These are phyloP conservation scores for Neonectria ditissima DNA, from an alignment of 2,329 filamentous ascomycete genomes.

Conservation along the genomic window DNA sequence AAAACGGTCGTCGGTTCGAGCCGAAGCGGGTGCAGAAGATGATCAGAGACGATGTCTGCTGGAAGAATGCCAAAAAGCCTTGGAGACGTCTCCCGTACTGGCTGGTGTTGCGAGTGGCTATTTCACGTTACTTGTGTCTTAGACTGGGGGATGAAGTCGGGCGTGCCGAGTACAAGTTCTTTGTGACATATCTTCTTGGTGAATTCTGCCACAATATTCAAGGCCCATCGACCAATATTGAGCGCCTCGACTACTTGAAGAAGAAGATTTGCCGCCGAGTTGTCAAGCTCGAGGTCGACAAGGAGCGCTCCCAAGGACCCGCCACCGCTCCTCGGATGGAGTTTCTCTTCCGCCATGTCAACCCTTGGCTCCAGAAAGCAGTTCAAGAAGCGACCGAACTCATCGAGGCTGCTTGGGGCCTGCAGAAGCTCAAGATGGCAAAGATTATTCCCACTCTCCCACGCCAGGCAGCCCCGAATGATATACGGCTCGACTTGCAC, in stretches of 20 bases:
- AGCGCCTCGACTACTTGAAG: constrained; percentile 38
- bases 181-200: constrained; percentile 62
- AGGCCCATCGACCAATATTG: constrained; percentile 21
- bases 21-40: constrained; percentile 63
- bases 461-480: constrained; percentile 28
- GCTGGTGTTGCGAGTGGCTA: constrained; percentile 70
- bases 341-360: constrained; percentile 32
- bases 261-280: constrained; percentile 43
- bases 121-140: constrained; percentile 64
- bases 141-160: constrained; percentile 43
- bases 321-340: constrained; percentile 25
- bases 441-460: constrained; percentile 40
- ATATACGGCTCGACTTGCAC: constrained; percentile 34
- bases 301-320: constrained; percentile 22
- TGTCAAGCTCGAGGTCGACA: constrained; percentile 42
- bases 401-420: constrained; percentile 35
- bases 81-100: constrained; percentile 75
- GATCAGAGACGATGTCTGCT: constrained; percentile 71
- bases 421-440: constrained; percentile 35
- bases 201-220: constrained; percentile 57
- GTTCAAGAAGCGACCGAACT: constrained; percentile 29
- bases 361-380: constrained; percentile 20
- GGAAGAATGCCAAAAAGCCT: constrained; percentile 61
- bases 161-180: constrained; percentile 66
- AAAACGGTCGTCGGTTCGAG: constrained; percentile 58